Evolutionary conservation across 805 yeast genomes (phyloP).

Genomic region (Starmerella tilneyi): DNA sequence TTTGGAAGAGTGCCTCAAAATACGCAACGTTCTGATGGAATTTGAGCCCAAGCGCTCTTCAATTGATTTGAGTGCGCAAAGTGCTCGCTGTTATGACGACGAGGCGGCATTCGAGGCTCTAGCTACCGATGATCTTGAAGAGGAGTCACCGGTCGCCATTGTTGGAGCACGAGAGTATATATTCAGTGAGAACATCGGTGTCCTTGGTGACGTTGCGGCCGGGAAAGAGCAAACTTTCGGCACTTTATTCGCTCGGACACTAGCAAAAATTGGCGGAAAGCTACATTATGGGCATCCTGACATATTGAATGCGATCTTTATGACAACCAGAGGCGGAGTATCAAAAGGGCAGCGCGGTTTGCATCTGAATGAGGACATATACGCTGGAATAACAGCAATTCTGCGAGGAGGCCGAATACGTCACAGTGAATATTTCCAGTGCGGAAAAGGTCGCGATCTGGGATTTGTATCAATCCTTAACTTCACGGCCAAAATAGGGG

Average conservation of each 20-base stretch:
- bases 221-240: slow-evolving; percentile 86
- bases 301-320: slow-evolving; percentile 60
- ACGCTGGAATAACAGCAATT: slow-evolving; percentile 74
- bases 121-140: slow-evolving; percentile 28
- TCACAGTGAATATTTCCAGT: slow-evolving; percentile 73
- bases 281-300: slow-evolving; percentile 84
- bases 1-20: slow-evolving; percentile 70
- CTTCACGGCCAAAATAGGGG: slow-evolving; percentile 76
- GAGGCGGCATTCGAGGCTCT: slow-evolving; percentile 22
- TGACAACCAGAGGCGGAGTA: slow-evolving; percentile 80
- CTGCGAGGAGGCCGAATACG: slow-evolving; percentile 74
- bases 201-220: slow-evolving; percentile 77
- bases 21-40: slow-evolving; percentile 63
- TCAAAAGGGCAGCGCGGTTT: slow-evolving; percentile 77
- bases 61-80: background rate
- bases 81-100: background rate
- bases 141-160: slow-evolving; percentile 55
- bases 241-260: slow-evolving; percentile 69
- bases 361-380: slow-evolving; percentile 75
- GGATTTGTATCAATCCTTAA: slow-evolving; percentile 76
- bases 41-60: slow-evolving; percentile 46
- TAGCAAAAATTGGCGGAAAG: slow-evolving; percentile 74
- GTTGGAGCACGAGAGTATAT: slow-evolving; percentile 77
- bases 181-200: slow-evolving; percentile 72
- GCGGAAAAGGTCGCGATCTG: slow-evolving; percentile 80